Evolutionary conservation across 2,329 filamentous ascomycete genomes (phyloP).

Genomic region (Fonsecaea erecta): DNA sequence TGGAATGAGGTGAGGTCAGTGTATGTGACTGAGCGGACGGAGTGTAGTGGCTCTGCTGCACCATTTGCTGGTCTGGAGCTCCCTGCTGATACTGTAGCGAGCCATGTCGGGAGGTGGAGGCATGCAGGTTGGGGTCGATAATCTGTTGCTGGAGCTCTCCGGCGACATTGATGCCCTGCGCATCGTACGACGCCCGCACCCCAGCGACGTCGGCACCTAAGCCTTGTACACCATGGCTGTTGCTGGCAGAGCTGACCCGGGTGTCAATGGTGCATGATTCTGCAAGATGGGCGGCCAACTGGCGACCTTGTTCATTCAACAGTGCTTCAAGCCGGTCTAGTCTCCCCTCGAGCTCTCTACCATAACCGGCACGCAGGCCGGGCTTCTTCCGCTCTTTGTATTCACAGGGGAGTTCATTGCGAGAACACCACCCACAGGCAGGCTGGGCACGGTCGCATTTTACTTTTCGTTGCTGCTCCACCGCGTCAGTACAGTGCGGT

Average conservation of each 20-base stretch:
- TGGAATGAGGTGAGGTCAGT: conserved; percentile 37
- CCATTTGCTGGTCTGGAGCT: conserved; percentile 23
- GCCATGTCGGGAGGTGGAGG: conserved; percentile 30
- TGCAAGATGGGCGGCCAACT: conserved; percentile 35
- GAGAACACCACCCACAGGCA: conserved; percentile 72
- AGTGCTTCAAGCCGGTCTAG: conserved; percentile 59
- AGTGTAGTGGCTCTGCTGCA: conserved; percentile 32
- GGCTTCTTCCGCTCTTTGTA: conserved; percentile 74
- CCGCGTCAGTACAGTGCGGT: conserved; percentile 8
- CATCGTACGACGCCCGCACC: conserved; percentile 22
- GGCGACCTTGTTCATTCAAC: conserved; percentile 35
- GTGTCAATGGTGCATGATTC: conserved; percentile 29
- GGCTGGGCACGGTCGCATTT: conserved; percentile 57
- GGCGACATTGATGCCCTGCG: conserved; percentile 16
- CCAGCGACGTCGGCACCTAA: conserved; percentile 15
- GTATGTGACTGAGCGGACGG: conserved; percentile 34
- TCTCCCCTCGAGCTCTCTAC: conserved; percentile 63
- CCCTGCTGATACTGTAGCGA: conserved; percentile 30
- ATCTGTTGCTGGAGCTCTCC: conserved; percentile 30
- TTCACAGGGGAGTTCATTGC: conserved; percentile 69
- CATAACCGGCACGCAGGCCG: conserved; percentile 66
- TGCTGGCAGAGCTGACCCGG: background rate
- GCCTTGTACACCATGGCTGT: conserved; percentile 4
- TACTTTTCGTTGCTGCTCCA: conserved; percentile 7
- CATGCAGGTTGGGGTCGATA: conserved; percentile 32